A percentile compares a stretch with the other conserved stretches of the same genome.
These are phyloP conservation scores for Lablab purpureus DNA, from an alignment of 306 rosid genomes.

Conservation along the genomic window DNA sequence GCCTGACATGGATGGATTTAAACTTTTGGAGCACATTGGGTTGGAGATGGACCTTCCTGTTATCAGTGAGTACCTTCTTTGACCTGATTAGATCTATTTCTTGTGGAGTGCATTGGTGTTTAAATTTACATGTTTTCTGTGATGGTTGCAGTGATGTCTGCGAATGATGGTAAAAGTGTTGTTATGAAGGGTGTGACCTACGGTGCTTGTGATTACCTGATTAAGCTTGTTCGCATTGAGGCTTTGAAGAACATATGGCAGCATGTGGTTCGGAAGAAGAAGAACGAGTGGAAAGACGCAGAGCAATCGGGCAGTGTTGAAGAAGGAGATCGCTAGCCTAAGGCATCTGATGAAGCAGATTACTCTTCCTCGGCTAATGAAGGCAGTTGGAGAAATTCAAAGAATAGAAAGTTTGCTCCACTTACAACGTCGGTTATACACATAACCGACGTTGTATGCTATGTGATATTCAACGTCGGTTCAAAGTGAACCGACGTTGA, in stretches of 20 bases:
- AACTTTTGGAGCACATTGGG: slow-evolving; percentile 89
- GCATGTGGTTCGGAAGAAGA: slow-evolving; percentile 92
- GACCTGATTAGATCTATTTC: slow-evolving; percentile 33
- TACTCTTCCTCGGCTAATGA: slow-evolving; percentile 98
- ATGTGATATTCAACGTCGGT: too few relatives aligned
- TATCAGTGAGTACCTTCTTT: slow-evolving; percentile 67
- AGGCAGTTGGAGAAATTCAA: slow-evolving; percentile 81
- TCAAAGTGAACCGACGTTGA: too few relatives aligned
- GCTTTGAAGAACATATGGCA: slow-evolving; percentile 99
- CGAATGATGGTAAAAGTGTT: slow-evolving; percentile 83
- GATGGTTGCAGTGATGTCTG: slow-evolving; percentile 89
- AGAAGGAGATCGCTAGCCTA: slow-evolving; percentile 86
- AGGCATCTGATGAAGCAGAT: slow-evolving; percentile 82
- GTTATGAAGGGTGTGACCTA: slow-evolving; percentile 99
- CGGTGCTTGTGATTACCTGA: slow-evolving; percentile 97
- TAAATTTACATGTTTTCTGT: slow-evolving; percentile 41
- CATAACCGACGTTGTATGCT: too few relatives aligned
- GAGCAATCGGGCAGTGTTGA: slow-evolving; percentile 94
- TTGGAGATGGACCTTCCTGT: slow-evolving; percentile 99
- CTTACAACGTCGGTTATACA: too few relatives aligned
- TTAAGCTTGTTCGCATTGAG: slow-evolving; percentile 94
- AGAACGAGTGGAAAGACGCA: slow-evolving; percentile 87
- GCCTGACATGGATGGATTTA: slow-evolving; percentile 99
- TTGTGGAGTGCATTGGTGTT: slow-evolving; percentile 24
- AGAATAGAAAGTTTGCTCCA: too few relatives aligned